phyloP scores from a whole-genome alignment of 495 filamentous ascomycete genomes.

The Penicillium soppii region DNA sequence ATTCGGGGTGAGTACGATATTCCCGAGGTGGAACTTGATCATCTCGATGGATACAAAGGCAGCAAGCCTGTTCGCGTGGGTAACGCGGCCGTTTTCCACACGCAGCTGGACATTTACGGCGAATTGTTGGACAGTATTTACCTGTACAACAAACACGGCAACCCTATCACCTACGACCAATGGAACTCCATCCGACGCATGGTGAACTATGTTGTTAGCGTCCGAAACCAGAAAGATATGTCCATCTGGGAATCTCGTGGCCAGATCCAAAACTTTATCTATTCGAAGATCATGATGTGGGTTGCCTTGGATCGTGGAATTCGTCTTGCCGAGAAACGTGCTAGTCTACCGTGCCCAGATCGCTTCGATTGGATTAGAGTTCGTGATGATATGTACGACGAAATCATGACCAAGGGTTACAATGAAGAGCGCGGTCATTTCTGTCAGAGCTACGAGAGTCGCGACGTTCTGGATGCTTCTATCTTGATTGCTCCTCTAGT shows the following conservation, averaged over 20 bases:
- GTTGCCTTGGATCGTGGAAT: conserved; percentile 71
- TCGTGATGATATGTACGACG: conserved; percentile 65
- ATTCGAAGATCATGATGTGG: conserved; percentile 76
- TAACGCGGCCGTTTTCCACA: conserved; percentile 71
- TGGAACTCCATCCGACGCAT: conserved; percentile 62
- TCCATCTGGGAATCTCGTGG: conserved; percentile 78
- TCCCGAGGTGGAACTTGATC: conserved; percentile 61
- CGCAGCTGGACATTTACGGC: conserved; percentile 74
- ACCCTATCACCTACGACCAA: conserved; percentile 70
- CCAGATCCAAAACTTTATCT: conserved; percentile 69
- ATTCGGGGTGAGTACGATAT: conserved; percentile 71
- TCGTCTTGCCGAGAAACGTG: conserved; percentile 66
- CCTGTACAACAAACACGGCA: conserved; percentile 74
- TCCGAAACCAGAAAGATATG: conserved; percentile 63
- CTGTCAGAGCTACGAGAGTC: conserved; percentile 68
- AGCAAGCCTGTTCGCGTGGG: conserved; percentile 71
- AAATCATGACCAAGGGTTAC: conserved; percentile 69
- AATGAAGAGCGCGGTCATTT: conserved; percentile 63
- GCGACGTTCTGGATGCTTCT: conserved; percentile 65
- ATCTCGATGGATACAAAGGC: conserved; percentile 66
- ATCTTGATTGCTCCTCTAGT: conserved; percentile 72
- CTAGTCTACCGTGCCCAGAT: conserved; percentile 65
- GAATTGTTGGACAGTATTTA: conserved; percentile 76
- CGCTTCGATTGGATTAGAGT: conserved; percentile 59
- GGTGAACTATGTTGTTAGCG: conserved; percentile 49